Base-by-base conservation (phyloP, 768 basidiomycete genomes). In the Suillus spraguei region DNA sequence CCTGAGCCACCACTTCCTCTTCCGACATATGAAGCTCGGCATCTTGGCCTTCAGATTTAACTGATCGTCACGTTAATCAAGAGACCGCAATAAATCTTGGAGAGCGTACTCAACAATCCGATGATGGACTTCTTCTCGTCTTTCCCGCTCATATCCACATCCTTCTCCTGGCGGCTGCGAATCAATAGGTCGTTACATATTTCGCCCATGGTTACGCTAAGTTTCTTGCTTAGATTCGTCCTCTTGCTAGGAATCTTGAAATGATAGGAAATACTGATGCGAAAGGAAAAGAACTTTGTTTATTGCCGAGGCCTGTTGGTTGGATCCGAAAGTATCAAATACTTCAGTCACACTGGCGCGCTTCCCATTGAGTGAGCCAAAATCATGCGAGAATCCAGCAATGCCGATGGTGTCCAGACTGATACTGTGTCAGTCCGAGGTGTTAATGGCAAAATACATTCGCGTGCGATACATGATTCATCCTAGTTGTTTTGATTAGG, bases 381-480 rank as follows among this genome's bases (percentile, higher is more conserved):
- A 88, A 67, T 86, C 77, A 66, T 87, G 82, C 6, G 82, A 82
- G 62, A 87, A 88, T 0, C 85, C 84, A 9, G 84, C 85, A 42
- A 87, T 82, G 14, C 86, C 85, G 56, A 88, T 78, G 1, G 77
- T 80, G 66, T 88, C 87, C 4, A 88, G 75, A 11, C 85, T 86
- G 36, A 8, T 17, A 4, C 59, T 1, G 28, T 17, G n/a, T 32
- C 5, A 47, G 4, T 39, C 3, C 10, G 32, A 35, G 52, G 24
- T 9, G 10, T 14, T 1, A 16, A 9, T 0, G 2, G 17, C 9
- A 42, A 20, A 20, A 20, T 20, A 20, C 20, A 2, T 20, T 42
- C 8, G 42, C 20, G 42, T 42, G 20, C 17, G 42, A 42, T 42
- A 42, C 20, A 20, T 42, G 9, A 20, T 42, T 20, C 42, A 42